Percentiles rank a stretch among this genome's conserved stretches.
phyloP scores from a whole-genome alignment of 306 rosid genomes.

The Ochetophila trinervis region DNA sequence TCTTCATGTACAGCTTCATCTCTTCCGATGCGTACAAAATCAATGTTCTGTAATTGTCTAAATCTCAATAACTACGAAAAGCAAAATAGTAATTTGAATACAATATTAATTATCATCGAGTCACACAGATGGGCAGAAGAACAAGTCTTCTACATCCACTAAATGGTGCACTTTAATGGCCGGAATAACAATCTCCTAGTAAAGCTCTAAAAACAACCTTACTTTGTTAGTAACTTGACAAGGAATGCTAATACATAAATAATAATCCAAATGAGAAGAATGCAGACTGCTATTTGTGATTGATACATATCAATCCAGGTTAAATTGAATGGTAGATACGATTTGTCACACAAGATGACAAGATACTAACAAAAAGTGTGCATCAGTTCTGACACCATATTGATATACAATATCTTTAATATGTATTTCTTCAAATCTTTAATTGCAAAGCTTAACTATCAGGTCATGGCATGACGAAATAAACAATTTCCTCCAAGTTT shows the following conservation, averaged over 20 bases:
- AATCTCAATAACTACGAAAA: slow-evolving; percentile 25
- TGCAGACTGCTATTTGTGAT: neutral
- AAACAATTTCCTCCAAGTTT: neutral
- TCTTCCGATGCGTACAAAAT: slow-evolving; percentile 89
- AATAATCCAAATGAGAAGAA: neutral
- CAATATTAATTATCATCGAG: neutral
- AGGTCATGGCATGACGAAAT: neutral
- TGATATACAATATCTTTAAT: neutral
- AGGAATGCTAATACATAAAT: neutral
- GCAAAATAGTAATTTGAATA: slow-evolving; percentile 2
- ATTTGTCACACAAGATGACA: neutral
- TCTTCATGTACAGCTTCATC: slow-evolving; percentile 74
- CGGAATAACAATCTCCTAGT: neutral
- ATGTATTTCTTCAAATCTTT: neutral
- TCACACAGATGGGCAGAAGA: neutral
- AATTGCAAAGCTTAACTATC: neutral
- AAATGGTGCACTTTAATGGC: neutral
- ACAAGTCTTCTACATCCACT: neutral
- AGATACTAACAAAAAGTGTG: too few relatives aligned
- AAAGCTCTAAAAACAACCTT: slow-evolving; percentile 3
- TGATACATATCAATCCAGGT: neutral
- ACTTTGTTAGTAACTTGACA: neutral
- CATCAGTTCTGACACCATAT: neutral
- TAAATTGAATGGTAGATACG: neutral
- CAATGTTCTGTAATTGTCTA: slow-evolving; percentile 56